Evolutionary conservation across 139 green algal genomes (phyloP).

Genomic region (Volvox africanus): DNA sequence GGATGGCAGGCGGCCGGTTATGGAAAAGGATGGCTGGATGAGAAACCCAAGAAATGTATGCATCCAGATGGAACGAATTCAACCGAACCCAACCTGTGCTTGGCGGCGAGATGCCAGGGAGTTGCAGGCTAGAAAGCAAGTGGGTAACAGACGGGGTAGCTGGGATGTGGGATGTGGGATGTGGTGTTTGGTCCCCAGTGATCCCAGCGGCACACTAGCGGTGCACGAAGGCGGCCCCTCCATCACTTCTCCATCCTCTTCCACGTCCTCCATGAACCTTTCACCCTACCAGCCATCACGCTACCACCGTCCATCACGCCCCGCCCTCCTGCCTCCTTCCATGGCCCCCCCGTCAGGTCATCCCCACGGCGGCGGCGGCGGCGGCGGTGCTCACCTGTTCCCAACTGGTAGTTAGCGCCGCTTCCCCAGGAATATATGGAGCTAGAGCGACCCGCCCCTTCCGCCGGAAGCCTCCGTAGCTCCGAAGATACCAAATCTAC

Average conservation of each 20-base stretch:
- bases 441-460: background rate
- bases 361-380: background rate
- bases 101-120: too few relatives aligned
- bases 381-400: slow-evolving; percentile 72
- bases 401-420: slow-evolving; percentile 94
- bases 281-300: background rate
- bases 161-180: too few relatives aligned
- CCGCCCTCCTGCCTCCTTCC: background rate
- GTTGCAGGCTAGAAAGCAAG: too few relatives aligned
- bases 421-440: slow-evolving; percentile 81
- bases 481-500: slow-evolving; percentile 87
- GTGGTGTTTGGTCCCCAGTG: too few relatives aligned
- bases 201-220: too few relatives aligned
- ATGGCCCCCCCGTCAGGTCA: background rate
- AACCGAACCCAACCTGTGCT: too few relatives aligned
- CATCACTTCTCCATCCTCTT: background rate
- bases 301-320: background rate
- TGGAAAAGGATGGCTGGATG: too few relatives aligned
- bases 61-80: too few relatives aligned
- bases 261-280: background rate
- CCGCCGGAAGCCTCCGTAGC: slow-evolving; percentile 57
- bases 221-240: too few relatives aligned
- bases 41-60: too few relatives aligned
- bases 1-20: too few relatives aligned
- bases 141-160: too few relatives aligned